phyloP scores from a whole-genome alignment of 2,329 filamentous ascomycete genomes.

The Penicillium capsulatum region DNA sequence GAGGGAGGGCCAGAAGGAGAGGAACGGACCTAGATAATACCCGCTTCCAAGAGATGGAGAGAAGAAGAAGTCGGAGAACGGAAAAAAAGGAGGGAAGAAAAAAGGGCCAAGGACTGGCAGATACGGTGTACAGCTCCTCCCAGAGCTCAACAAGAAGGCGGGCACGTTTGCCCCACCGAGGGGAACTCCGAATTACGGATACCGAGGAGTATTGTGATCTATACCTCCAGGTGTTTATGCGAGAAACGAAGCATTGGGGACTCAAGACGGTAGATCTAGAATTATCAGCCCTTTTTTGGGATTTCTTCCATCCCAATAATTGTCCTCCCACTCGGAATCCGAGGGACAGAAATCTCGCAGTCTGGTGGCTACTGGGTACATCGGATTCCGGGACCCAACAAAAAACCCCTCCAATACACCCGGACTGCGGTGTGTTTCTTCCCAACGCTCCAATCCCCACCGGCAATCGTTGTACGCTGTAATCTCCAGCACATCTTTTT shows the following conservation, averaged over 20 bases:
- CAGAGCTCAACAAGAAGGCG: slow-evolving; percentile 16
- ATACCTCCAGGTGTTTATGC: too few species aligned
- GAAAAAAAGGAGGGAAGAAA: slow-evolving; percentile 24
- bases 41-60: slow-evolving; percentile 18
- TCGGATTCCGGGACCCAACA: slow-evolving; percentile 8
- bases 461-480: slow-evolving; percentile 25
- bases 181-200: slow-evolving; percentile 21
- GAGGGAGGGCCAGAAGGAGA: slow-evolving; percentile 10
- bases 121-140: slow-evolving; percentile 28
- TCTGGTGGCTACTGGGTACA: slow-evolving; percentile 4
- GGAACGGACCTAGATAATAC: slow-evolving; percentile 21
- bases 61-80: slow-evolving; percentile 21
- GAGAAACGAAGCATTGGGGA: too few species aligned
- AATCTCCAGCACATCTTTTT: slow-evolving; percentile 22
- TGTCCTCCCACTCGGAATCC: not conserved
- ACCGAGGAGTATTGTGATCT: too few species aligned
- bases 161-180: too few species aligned
- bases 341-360: too few species aligned
- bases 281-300: too few species aligned
- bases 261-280: too few species aligned
- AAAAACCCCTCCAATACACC: slow-evolving; percentile 1
- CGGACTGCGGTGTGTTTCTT: not conserved
- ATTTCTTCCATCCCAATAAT: not conserved
- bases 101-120: slow-evolving; percentile 27
- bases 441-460: slow-evolving; percentile 14